These are phyloP conservation scores for Solanum peruvianum DNA, from an alignment of 257 asterid genomes.

Conservation along the genomic window DNA sequence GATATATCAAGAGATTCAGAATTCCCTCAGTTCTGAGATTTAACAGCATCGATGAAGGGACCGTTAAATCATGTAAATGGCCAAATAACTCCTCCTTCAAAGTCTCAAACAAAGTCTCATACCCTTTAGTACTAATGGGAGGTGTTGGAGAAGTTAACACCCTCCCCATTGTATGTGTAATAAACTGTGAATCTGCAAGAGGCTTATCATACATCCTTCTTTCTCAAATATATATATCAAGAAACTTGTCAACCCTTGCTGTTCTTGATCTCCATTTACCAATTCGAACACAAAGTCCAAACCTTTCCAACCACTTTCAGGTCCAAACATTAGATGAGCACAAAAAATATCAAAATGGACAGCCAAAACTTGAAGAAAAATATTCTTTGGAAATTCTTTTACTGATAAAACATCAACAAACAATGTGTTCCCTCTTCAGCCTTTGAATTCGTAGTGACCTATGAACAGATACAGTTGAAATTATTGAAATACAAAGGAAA, in stretches of 20 bases:
- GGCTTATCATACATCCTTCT: conserved; percentile 19
- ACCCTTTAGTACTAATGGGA: conserved; percentile 71
- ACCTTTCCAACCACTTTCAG: conserved; percentile 7
- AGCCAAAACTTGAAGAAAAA: conserved; percentile 42
- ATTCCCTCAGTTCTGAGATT: neutral
- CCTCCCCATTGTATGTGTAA: conserved; percentile 72
- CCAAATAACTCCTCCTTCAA: too few relatives aligned
- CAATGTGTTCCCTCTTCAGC: conserved; percentile 37
- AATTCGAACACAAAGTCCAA: neutral
- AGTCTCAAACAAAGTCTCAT: conserved; percentile 36
- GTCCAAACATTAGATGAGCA: conserved; percentile 52
- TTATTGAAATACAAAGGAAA: conserved; percentile 49
- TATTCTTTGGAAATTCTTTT: conserved; percentile 56
- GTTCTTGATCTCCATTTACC: conserved; percentile 22
- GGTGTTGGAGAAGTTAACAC: conserved; percentile 19
- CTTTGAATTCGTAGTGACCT: conserved; percentile 53
- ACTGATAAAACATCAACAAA: conserved; percentile 64
- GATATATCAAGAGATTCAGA: neutral
- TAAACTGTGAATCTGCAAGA: conserved; percentile 33
- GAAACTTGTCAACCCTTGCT: conserved; percentile 30
- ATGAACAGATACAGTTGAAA: conserved; percentile 52
- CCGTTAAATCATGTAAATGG: neutral
- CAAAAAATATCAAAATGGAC: conserved; percentile 57
- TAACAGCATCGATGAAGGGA: conserved; percentile 17
- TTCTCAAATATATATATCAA: conserved; percentile 46